phyloP scores from a whole-genome alignment of 495 filamentous ascomycete genomes.

The Penicillium macrosclerotiorum region DNA sequence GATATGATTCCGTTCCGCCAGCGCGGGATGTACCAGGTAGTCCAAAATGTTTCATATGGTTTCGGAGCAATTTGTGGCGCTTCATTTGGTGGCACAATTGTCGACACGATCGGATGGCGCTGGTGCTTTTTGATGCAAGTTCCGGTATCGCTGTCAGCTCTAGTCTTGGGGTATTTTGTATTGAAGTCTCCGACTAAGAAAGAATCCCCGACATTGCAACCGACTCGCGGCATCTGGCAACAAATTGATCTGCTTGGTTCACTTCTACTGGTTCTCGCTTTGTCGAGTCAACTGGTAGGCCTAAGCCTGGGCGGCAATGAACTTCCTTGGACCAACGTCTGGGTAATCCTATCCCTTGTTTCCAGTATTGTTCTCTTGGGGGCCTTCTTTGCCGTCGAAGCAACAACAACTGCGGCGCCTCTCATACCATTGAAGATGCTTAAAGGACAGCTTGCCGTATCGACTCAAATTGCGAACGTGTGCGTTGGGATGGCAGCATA shows the following conservation, averaged over 20 bases:
- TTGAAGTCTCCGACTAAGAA: conserved; percentile 41
- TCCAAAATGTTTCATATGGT: conserved; percentile 61
- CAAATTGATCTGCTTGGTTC: conserved; percentile 58
- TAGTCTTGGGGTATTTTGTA: conserved; percentile 52
- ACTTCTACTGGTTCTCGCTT: conserved; percentile 52
- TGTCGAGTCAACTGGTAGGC: conserved; percentile 57
- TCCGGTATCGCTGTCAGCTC: conserved; percentile 51
- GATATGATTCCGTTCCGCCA: conserved; percentile 64
- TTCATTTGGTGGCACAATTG: conserved; percentile 62
- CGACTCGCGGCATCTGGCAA: conserved; percentile 44
- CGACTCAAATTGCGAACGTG: conserved; percentile 58
- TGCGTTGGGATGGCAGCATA: conserved; percentile 62
- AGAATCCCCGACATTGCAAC: conserved; percentile 13
- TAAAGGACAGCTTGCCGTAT: conserved; percentile 47
- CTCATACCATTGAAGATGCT: conserved; percentile 60
- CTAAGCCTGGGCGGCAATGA: conserved; percentile 63
- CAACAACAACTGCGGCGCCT: conserved; percentile 57
- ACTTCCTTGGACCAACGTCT: conserved; percentile 55
- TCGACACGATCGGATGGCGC: conserved; percentile 66
- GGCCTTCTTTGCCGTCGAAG: conserved; percentile 53
- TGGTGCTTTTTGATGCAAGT: conserved; percentile 53
- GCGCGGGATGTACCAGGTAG: conserved; percentile 63
- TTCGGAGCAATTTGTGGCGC: conserved; percentile 67
- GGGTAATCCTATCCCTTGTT: conserved; percentile 53
- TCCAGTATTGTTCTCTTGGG: conserved; percentile 50